Percentiles rank a stretch among this genome's conserved stretches.
phyloP scores from a whole-genome alignment of 1,284 basidiomycete species.

The Microbotryomycetes sp. region DNA sequence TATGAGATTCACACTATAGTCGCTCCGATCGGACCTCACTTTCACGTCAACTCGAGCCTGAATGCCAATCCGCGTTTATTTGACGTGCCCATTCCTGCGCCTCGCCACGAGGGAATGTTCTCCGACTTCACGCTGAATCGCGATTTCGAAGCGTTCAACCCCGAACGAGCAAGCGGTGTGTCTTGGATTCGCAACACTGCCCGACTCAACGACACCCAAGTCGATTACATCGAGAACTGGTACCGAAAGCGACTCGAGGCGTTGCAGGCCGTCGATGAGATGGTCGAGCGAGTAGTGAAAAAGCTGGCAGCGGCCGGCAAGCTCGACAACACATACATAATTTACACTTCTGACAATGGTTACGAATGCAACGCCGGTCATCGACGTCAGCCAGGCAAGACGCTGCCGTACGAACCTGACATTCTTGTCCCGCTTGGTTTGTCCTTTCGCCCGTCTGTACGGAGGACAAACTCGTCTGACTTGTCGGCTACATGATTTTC shows the following conservation, averaged over 20 bases:
- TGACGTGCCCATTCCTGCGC: neutral
- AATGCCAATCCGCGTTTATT: slow-evolving; percentile 7
- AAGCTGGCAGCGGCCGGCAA: slow-evolving; percentile 32
- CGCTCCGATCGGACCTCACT: slow-evolving; percentile 15
- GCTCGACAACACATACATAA: slow-evolving; percentile 38
- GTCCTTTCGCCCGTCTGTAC: too few relatives aligned
- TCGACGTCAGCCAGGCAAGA: slow-evolving; percentile 37
- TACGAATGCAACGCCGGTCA: slow-evolving; percentile 33
- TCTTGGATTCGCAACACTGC: slow-evolving; percentile 35
- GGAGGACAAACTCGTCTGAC: too few relatives aligned
- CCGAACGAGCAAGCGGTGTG: slow-evolving; percentile 28
- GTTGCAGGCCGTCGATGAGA: slow-evolving; percentile 36
- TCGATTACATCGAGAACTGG: slow-evolving; percentile 36
- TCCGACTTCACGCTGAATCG: slow-evolving; percentile 2
- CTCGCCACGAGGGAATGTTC: slow-evolving; percentile 34
- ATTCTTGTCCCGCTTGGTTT: slow-evolving; percentile 34
- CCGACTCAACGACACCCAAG: slow-evolving; percentile 34
- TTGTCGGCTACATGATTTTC: too few relatives aligned
- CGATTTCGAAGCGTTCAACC: slow-evolving; percentile 31
- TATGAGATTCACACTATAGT: neutral
- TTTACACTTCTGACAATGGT: slow-evolving; percentile 38
- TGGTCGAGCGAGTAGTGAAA: slow-evolving; percentile 34
- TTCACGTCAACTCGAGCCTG: slow-evolving; percentile 1
- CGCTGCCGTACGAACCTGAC: slow-evolving; percentile 38
- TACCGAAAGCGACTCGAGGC: slow-evolving; percentile 34